These are phyloP conservation scores for Helenozyma baotianmanensis DNA, from an alignment of 805 yeast genomes.

Conservation along the genomic window DNA sequence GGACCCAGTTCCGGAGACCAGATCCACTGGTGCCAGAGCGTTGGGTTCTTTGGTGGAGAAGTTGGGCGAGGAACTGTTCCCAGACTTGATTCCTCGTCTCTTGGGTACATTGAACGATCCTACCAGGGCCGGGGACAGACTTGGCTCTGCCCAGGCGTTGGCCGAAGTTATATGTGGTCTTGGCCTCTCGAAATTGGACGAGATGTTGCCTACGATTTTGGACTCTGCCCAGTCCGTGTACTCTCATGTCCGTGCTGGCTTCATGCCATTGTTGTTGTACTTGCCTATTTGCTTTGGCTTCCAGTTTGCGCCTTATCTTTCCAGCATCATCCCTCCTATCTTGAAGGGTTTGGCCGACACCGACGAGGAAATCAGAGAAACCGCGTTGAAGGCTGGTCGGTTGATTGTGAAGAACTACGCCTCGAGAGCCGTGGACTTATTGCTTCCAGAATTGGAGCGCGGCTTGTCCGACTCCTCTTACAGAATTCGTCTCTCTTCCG, in stretches of 20 bases:
- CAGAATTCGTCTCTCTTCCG: slow-evolving; percentile 88
- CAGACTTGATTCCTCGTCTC: slow-evolving; percentile 79
- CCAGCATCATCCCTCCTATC: slow-evolving; percentile 85
- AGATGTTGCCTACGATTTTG: slow-evolving; percentile 75
- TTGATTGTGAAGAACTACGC: slow-evolving; percentile 89
- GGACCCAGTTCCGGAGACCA: slow-evolving; percentile 95
- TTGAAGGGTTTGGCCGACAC: slow-evolving; percentile 86
- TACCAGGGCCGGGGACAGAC: slow-evolving; percentile 77
- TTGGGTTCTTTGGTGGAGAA: slow-evolving; percentile 94
- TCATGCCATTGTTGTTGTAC: slow-evolving; percentile 81
- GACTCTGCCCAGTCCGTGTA: slow-evolving; percentile 64
- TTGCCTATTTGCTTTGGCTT: slow-evolving; percentile 93
- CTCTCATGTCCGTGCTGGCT: slow-evolving; percentile 81
- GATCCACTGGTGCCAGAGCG: slow-evolving; percentile 97
- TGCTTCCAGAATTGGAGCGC: slow-evolving; percentile 87
- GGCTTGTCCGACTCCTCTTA: slow-evolving; percentile 81
- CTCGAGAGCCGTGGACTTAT: slow-evolving; percentile 82
- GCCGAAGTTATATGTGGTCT: slow-evolving; percentile 92
- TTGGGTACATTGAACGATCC: slow-evolving; percentile 74
- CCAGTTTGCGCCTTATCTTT: slow-evolving; percentile 85
- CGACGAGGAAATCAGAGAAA: slow-evolving; percentile 82
- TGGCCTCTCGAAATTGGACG: slow-evolving; percentile 84
- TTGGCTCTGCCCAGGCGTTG: slow-evolving; percentile 96
- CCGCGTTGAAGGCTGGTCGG: slow-evolving; percentile 89
- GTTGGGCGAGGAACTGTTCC: slow-evolving; percentile 94